Conservation (phyloP, 306 rosid species). For the Prunus mume region DNA sequence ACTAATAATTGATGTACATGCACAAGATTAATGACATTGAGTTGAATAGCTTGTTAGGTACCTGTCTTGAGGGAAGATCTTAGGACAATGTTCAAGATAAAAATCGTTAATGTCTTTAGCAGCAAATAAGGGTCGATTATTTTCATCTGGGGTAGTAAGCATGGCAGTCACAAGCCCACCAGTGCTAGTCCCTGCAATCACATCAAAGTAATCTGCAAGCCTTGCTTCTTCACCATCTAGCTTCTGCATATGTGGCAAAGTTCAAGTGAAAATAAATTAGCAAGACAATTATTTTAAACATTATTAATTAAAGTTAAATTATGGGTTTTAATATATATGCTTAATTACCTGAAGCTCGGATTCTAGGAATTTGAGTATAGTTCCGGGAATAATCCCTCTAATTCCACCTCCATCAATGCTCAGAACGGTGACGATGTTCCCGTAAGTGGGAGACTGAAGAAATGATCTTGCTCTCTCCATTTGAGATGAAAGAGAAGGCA, state of each 20-base stretch:
- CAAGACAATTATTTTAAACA: constrained; percentile 20
- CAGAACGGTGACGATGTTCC: constrained; percentile 55
- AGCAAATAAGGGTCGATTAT: constrained; percentile 28
- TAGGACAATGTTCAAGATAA: constrained; percentile 37
- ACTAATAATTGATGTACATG: no score
- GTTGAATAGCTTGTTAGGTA: background rate
- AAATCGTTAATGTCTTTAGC: constrained; percentile 39
- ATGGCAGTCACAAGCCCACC: constrained; percentile 43
- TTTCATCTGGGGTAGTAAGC: constrained; percentile 37
- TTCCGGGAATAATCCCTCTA: constrained; percentile 62
- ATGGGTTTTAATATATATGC: background rate
- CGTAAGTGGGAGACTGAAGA: constrained; percentile 54
- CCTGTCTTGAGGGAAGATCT: constrained; percentile 45
- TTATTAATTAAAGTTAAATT: constrained; percentile 6
- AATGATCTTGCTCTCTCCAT: constrained; percentile 30
- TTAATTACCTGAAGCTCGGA: constrained; percentile 60
- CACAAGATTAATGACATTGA: background rate
- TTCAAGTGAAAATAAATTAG: background rate
- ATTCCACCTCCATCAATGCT: constrained; percentile 76
- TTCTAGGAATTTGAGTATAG: constrained; percentile 56
- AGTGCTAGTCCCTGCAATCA: constrained; percentile 45
- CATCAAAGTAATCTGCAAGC: constrained; percentile 34
- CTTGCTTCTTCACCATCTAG: no score
- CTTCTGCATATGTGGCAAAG: no score
- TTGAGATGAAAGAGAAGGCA: background rate